Evolutionary conservation across 257 asterid species (phyloP), one percentile per base, ranked within the genome.

Genomic region (Haberlea rhodopensis): DNA sequence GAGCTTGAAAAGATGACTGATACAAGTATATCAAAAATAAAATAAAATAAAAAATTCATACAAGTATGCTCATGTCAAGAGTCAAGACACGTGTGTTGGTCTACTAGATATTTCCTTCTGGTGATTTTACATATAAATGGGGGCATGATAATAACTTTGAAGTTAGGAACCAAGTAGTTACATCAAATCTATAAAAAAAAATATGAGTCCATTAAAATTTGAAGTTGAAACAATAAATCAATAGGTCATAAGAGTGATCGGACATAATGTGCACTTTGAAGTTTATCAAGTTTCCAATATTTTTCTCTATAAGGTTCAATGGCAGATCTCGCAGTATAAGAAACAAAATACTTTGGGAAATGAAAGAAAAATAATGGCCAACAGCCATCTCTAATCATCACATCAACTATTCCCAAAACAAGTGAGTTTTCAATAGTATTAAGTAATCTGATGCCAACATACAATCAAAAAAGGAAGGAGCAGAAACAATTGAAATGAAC

Each of bases 401-500:
- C 32, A 10, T 68, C 34, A 55, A 13, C 60, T n/a, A n/a, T n/a
- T 20, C 55, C 5, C 65, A 63, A 9, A 66, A 31, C 49, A 68
- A 19, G 57, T 62, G 66, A 72, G 57, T n/a, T 11, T 61, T 26
- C 52, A 40, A 25, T 23, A n/a, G 22, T 8, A 48, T n/a, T 18
- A 46, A 27, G 59, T 62, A 48, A 23, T 31, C 40, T 19, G 13
- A 56, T 61, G 52, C 34, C n/a, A n/a, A n/a, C 23, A 71, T 20
- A 54, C 11, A 21, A 45, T 16, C 22, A 66, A 20, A 34, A 67
- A 3, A 65, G 31, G 23, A 46, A 34, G 54, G 43, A 46, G 16
- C 43, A 63, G 19, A 66, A 52, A 57, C 15, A 22, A 27, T 49
- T 58, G 21, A 60, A 70, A 57, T 52, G 48, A 71, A 72, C 75